Conservation (phyloP, 495 filamentous ascomycete genomes). For the Penicillium angulare region DNA sequence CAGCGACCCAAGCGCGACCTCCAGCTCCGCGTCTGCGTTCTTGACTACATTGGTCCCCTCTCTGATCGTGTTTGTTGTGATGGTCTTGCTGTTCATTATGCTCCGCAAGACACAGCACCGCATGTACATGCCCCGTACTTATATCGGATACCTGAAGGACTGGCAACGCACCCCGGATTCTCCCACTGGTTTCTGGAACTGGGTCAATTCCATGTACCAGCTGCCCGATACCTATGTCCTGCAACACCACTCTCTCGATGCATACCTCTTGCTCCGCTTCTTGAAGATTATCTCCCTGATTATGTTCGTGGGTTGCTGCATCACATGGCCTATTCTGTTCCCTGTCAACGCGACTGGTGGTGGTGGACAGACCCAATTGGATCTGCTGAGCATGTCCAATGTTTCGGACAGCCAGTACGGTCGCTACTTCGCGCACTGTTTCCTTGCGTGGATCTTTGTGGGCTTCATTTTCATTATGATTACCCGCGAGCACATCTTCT, state of each 20-base stretch:
- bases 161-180: conserved; percentile 68
- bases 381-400: conserved; percentile 78
- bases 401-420: conserved; percentile 50
- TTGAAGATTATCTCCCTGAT: conserved; percentile 69
- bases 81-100: conserved; percentile 71
- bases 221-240: conserved; percentile 82
- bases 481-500: conserved; percentile 88
- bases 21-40: conserved; percentile 55
- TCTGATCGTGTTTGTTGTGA: conserved; percentile 49
- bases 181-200: conserved; percentile 69
- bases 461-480: conserved; percentile 87
- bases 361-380: conserved; percentile 60
- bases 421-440: conserved; percentile 75
- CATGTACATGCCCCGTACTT: conserved; percentile 86
- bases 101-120: conserved; percentile 69
- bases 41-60: conserved; percentile 68
- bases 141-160: conserved; percentile 67
- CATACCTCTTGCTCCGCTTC: conserved; percentile 84
- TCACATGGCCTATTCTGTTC: conserved; percentile 85
- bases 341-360: conserved; percentile 79
- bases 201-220: conserved; percentile 73
- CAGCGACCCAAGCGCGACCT: conserved; percentile 18
- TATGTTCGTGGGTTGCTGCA: conserved; percentile 73
- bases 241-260: conserved; percentile 85
- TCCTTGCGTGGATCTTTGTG: conserved; percentile 74